Conservation (phyloP, 306 rosid species). For the Canavalia ensiformis region DNA sequence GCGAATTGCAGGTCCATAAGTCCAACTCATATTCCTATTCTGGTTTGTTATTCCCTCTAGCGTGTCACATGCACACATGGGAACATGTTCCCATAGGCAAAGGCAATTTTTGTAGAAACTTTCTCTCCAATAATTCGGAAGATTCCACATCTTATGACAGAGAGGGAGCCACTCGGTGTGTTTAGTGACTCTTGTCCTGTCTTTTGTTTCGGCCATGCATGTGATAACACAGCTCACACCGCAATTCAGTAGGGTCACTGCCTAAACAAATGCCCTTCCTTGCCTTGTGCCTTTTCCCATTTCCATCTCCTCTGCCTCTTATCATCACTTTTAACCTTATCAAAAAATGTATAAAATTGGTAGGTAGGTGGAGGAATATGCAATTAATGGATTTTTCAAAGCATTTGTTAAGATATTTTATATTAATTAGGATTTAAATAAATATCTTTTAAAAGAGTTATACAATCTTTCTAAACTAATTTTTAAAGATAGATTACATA, state of each 20-base stretch:
- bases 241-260: conserved; percentile 45
- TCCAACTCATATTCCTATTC: not conserved
- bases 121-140: conserved; percentile 51
- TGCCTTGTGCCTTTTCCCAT: conserved; percentile 21
- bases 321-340: not conserved
- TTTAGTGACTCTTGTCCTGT: conserved; percentile 11
- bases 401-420: too few species aligned
- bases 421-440: too few species aligned
- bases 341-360: not conserved
- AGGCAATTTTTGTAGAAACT: conserved; percentile 33
- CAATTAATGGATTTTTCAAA: too few species aligned
- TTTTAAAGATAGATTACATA: too few species aligned
- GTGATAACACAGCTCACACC: conserved; percentile 66
- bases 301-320: not conserved
- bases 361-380: too few species aligned
- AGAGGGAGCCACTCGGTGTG: not conserved
- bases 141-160: conserved; percentile 38
- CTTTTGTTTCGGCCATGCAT: conserved; percentile 45
- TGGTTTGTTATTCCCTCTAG: not conserved
- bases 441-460: too few species aligned
- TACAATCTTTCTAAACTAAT: too few species aligned
- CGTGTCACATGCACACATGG: conserved; percentile 55
- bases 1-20: not conserved
- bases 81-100: conserved; percentile 48
- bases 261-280: conserved; percentile 28